Evolutionary conservation across 805 yeast species (phyloP).

Genomic region (Metschnikowia reukaufii): DNA sequence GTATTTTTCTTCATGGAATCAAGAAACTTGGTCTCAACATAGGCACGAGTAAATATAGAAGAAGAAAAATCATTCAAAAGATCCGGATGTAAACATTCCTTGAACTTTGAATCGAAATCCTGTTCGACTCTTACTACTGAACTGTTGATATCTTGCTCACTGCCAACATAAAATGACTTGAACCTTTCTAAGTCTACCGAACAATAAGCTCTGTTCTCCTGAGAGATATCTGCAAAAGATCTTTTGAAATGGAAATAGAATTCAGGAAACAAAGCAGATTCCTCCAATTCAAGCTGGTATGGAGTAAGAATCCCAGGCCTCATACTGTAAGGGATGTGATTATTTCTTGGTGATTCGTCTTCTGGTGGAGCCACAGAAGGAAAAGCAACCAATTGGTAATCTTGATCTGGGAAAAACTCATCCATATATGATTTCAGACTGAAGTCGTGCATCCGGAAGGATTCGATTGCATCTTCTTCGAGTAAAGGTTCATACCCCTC

Average conservation of each 20-base stretch:
- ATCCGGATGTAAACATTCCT: not conserved
- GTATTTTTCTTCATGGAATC: too few relatives aligned
- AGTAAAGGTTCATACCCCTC: not conserved
- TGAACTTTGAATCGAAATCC: slow-evolving; percentile 1
- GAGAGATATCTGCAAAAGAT: not conserved
- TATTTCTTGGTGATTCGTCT: not conserved
- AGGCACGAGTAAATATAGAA: not conserved
- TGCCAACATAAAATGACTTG: not conserved
- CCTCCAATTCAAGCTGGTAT: not conserved
- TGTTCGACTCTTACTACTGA: not conserved
- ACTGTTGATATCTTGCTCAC: not conserved
- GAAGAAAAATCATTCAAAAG: not conserved
- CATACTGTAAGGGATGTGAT: not conserved
- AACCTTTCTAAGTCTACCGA: not conserved
- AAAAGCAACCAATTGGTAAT: not conserved
- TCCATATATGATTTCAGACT: not conserved
- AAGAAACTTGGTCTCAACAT: not conserved
- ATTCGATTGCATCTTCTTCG: not conserved
- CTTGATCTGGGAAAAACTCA: not conserved
- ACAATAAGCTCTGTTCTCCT: slow-evolving; percentile 1
- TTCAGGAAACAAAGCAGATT: slow-evolving; percentile 1
- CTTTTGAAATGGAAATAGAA: slow-evolving; percentile 3
- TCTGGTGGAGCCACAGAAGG: not conserved
- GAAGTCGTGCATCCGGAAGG: not conserved
- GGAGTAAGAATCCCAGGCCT: not conserved